phyloP scores from a whole-genome alignment of 805 yeast species.

The Myxozyma monticola region DNA sequence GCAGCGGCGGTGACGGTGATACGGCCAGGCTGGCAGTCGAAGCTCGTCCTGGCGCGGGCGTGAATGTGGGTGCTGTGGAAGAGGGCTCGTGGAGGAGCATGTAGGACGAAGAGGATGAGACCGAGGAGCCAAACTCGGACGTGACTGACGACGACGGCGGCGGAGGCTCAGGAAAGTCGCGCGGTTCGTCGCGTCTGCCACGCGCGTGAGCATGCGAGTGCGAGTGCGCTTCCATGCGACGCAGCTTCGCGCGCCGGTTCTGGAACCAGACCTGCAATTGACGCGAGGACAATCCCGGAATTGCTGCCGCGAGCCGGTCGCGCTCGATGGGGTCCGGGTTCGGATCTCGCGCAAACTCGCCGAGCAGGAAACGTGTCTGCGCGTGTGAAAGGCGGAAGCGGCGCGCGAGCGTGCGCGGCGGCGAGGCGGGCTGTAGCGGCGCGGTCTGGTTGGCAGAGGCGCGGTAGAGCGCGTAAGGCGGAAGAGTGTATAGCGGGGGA shows the following conservation, averaged over 20 bases:
- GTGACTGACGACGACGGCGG: not conserved
- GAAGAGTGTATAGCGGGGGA: too few species aligned
- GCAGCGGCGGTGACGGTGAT: too few species aligned
- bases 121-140: not conserved
- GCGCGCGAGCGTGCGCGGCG: constrained; percentile 5
- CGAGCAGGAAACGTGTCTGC: constrained; percentile 27
- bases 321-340: constrained; percentile 23
- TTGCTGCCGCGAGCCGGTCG: constrained; percentile 25
- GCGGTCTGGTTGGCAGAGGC: too few species aligned
- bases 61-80: too few species aligned
- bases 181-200: too few species aligned
- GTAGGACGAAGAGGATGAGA: not conserved
- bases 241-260: constrained; percentile 28
- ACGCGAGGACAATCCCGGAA: constrained; percentile 26
- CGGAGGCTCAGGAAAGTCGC: not conserved
- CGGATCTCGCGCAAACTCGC: constrained; percentile 25
- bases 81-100: too few species aligned
- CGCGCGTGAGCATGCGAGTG: too few species aligned
- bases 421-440: too few species aligned
- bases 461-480: not conserved
- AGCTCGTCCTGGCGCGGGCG: too few species aligned
- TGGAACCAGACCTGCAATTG: constrained; percentile 32
- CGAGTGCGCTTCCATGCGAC: constrained; percentile 6
- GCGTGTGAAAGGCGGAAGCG: constrained; percentile 25
- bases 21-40: too few species aligned